Evolutionary conservation across 129 eudicot genomes (phyloP).

Genomic region (Helichrysum umbraculigerum): DNA sequence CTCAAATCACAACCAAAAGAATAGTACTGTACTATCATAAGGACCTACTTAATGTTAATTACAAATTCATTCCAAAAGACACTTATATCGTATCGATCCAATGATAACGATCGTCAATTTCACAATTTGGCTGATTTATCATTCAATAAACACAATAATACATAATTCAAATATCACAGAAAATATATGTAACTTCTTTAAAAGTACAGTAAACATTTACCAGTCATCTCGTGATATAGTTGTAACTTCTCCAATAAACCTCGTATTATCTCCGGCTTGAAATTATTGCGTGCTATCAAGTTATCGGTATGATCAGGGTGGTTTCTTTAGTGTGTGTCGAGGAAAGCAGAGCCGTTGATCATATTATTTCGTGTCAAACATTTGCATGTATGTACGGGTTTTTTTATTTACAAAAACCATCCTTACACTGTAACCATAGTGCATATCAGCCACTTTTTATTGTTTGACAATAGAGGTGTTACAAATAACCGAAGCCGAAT

Average conservation of each 20-base stretch:
- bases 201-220: constrained; percentile 8
- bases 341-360: background rate
- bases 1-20: too few relatives aligned
- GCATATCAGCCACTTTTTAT: background rate
- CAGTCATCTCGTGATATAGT: constrained; percentile 24
- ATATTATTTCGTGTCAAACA: background rate
- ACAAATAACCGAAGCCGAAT: too few relatives aligned
- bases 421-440: background rate
- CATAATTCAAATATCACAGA: background rate
- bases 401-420: background rate
- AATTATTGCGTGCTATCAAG: background rate
- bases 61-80: constrained; percentile 12
- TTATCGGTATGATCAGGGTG: background rate
- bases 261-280: background rate
- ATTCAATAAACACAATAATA: background rate
- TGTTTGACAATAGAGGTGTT: too few relatives aligned
- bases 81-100: background rate
- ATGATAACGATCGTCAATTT: background rate
- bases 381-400: background rate
- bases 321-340: background rate
- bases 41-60: background rate
- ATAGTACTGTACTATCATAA: background rate
- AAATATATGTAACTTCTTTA: too few relatives aligned
- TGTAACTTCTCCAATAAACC: background rate
- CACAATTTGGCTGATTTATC: constrained; percentile 17